phyloP scores from a whole-genome alignment of 2,329 filamentous ascomycete species.

The Exophiala sp. region DNA sequence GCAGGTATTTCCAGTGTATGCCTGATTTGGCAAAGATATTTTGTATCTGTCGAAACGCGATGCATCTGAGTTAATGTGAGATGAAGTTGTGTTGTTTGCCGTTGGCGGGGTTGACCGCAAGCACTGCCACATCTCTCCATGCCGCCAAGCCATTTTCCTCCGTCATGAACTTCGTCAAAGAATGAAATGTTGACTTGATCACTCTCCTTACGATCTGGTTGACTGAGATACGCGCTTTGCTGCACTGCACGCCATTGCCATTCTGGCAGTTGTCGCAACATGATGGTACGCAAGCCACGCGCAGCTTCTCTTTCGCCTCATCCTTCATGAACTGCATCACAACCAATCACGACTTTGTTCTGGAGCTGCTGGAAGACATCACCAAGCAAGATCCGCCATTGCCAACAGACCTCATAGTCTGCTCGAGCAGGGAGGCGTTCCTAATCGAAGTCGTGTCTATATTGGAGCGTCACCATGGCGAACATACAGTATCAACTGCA shows the following conservation, averaged over 20 bases:
- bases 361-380: conserved; percentile 61
- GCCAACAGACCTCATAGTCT: conserved; percentile 68
- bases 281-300: background rate
- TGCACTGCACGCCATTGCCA: background rate
- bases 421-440: conserved; percentile 63
- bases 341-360: conserved; percentile 44
- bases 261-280: background rate
- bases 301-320: background rate
- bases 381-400: conserved; percentile 51
- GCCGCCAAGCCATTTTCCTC: background rate
- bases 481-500: conserved; percentile 12
- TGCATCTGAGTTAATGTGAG: too few relatives aligned
- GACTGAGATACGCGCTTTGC: background rate
- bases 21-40: too few relatives aligned
- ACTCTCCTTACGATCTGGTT: background rate
- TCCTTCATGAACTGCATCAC: conserved; percentile 8
- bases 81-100: too few relatives aligned
- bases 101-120: background rate
- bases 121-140: background rate
- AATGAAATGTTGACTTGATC: background rate
- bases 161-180: background rate
- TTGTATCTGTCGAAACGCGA: too few relatives aligned
- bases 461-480: conserved; percentile 32
- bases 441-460: conserved; percentile 56
- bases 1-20: too few relatives aligned